Percentiles rank a stretch among this genome's conserved stretches.
Evolutionary conservation across 2,329 filamentous ascomycete species (phyloP).

Genomic region (Talaromyces rugulosus): DNA sequence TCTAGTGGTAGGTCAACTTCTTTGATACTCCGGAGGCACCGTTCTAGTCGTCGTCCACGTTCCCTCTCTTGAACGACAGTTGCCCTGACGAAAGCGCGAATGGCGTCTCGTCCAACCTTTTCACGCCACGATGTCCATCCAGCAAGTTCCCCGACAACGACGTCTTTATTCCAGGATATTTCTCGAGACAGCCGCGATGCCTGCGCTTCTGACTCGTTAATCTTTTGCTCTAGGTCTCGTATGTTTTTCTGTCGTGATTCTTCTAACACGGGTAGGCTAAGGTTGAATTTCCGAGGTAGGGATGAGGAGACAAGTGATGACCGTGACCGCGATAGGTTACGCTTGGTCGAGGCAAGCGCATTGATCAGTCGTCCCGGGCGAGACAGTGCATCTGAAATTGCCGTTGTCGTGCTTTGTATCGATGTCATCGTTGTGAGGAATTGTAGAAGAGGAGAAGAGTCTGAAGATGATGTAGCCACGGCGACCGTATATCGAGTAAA

Average conservation of each 20-base stretch:
- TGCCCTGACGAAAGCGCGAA: conserved; percentile 69
- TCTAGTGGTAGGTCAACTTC: conserved; percentile 15
- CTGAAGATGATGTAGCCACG: conserved; percentile 56
- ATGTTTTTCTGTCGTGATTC: conserved; percentile 79
- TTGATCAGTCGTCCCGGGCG: conserved; percentile 74
- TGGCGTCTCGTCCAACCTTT: conserved; percentile 67
- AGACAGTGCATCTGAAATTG: conserved; percentile 72
- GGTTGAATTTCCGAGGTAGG: conserved; percentile 42
- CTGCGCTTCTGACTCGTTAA: conserved; percentile 65
- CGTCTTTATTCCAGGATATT: conserved; percentile 85
- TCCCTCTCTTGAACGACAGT: conserved; percentile 79
- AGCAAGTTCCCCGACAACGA: conserved; percentile 84
- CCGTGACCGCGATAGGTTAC: conserved; percentile 72
- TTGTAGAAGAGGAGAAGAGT: conserved; percentile 66
- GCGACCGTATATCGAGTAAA: conserved; percentile 67
- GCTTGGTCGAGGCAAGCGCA: conserved; percentile 68
- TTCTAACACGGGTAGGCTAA: conserved; percentile 58
- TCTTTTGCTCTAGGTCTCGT: conserved; percentile 79
- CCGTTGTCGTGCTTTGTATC: conserved; percentile 77
- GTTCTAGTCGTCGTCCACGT: conserved; percentile 72
- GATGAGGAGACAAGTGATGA: conserved; percentile 65
- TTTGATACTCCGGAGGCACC: conserved; percentile 65
- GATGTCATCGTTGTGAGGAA: conserved; percentile 76
- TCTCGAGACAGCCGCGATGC: conserved; percentile 73
- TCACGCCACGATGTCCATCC: conserved; percentile 91